Percentiles rank a stretch among this genome's conserved stretches.
Conservation (phyloP, 2,329 filamentous ascomycete genomes). For the Neonectria punicea region DNA sequence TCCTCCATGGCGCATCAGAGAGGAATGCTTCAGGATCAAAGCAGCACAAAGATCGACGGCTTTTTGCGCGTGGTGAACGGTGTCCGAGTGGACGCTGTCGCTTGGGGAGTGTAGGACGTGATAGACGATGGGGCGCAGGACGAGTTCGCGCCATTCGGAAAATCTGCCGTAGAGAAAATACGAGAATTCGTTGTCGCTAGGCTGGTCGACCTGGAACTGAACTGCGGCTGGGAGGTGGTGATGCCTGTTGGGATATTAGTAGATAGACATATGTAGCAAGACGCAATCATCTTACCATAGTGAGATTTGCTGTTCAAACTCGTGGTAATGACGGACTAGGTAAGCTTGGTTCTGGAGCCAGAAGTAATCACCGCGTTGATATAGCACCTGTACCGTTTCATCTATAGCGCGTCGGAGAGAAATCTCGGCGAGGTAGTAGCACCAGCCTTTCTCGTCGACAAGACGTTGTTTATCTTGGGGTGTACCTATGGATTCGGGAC, state of each 20-base stretch:
- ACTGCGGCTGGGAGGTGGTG: constrained; percentile 17
- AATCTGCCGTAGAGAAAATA: constrained; percentile 19
- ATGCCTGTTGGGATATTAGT: constrained; percentile 1
- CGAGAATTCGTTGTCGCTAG: constrained; percentile 18
- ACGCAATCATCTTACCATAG: constrained; percentile 2
- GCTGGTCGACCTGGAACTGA: constrained; percentile 14
- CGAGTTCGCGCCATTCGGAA: constrained; percentile 23
- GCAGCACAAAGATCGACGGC: constrained; percentile 16
- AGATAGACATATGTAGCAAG: not conserved
- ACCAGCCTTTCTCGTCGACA: constrained; percentile 26
- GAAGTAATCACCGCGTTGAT: constrained; percentile 12
- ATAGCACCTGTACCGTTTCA: constrained; percentile 18
- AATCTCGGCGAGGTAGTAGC: constrained; percentile 26
- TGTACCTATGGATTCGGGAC: not conserved
- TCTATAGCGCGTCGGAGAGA: constrained; percentile 22
- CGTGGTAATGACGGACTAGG: constrained; percentile 18
- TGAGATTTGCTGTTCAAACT: constrained; percentile 24
- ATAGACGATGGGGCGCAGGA: constrained; percentile 24
- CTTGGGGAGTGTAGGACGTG: constrained; percentile 15
- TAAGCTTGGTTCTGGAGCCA: constrained; percentile 23
- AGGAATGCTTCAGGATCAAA: not conserved
- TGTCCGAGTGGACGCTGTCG: not conserved
- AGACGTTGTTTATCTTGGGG: constrained; percentile 14
- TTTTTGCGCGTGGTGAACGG: constrained; percentile 15
- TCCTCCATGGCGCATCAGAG: constrained; percentile 19